Percentiles rank a stretch among this genome's conserved stretches.
Conservation (phyloP, 768 basidiomycete genomes). For the Termitomyces sp. region DNA sequence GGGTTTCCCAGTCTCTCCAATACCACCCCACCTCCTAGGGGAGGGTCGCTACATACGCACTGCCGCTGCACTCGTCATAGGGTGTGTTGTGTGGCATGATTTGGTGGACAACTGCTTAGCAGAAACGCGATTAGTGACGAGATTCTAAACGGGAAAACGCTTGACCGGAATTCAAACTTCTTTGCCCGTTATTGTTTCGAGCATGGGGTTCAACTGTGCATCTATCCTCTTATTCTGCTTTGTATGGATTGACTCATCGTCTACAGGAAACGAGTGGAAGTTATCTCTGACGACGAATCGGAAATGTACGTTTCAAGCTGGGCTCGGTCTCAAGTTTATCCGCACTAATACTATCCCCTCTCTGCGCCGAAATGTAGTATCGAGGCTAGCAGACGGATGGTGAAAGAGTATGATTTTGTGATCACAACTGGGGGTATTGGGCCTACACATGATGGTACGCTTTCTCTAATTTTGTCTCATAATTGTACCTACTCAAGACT, state of each 20-base stretch:
- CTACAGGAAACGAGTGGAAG: slow-evolving; percentile 78
- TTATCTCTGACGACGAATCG: slow-evolving; percentile 84
- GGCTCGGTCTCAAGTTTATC: not conserved
- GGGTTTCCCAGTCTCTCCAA: slow-evolving; percentile 46
- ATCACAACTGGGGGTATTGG: slow-evolving; percentile 90
- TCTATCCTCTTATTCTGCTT: slow-evolving; percentile 6
- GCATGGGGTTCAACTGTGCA: slow-evolving; percentile 74
- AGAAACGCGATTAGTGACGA: slow-evolving; percentile 55
- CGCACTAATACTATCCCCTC: not conserved
- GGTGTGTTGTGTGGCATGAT: slow-evolving; percentile 34
- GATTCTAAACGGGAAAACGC: slow-evolving; percentile 88
- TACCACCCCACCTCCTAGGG: slow-evolving; percentile 62
- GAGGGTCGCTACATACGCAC: slow-evolving; percentile 67
- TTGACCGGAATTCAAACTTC: slow-evolving; percentile 78
- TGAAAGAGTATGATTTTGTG: slow-evolving; percentile 80
- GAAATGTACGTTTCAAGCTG: slow-evolving; percentile 62
- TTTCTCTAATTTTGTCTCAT: not conserved
- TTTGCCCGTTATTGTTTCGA: slow-evolving; percentile 89
- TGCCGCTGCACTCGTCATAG: slow-evolving; percentile 72
- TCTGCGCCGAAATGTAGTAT: slow-evolving; percentile 36
- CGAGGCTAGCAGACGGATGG: slow-evolving; percentile 82
- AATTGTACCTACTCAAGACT: not conserved
- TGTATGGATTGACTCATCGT: slow-evolving; percentile 12
- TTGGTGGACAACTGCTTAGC: not conserved
- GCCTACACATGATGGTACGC: slow-evolving; percentile 81